A percentile compares a stretch with the other conserved stretches of the same genome.
phyloP scores from a whole-genome alignment of 345 rosid genomes.

The Viola odorata region DNA sequence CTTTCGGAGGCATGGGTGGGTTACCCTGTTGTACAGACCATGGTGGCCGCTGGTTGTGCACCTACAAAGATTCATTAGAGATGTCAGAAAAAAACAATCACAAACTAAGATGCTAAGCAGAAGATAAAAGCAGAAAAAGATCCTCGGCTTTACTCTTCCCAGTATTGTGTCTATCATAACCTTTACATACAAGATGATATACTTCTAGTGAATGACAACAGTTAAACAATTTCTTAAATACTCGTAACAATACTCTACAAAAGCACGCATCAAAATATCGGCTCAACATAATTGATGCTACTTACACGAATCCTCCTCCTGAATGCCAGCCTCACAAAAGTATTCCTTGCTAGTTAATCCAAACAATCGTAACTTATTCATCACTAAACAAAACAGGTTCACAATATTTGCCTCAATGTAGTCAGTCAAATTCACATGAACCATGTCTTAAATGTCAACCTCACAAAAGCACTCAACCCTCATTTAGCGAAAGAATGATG shows the following conservation, averaged over 20 bases:
- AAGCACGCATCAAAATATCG: not conserved
- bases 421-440: not conserved
- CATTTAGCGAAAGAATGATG: not conserved
- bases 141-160: not conserved
- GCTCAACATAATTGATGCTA: not conserved
- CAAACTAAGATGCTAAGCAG: no score
- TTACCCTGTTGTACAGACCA: conserved; percentile 78
- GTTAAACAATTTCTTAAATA: not conserved
- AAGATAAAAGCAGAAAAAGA: not conserved
- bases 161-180: not conserved
- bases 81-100: not conserved
- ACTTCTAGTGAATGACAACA: not conserved
- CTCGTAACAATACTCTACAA: not conserved
- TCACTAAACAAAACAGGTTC: no score
- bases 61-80: conserved; percentile 37
- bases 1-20: conserved; percentile 28
- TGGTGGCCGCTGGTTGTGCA: conserved; percentile 61
- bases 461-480: not conserved
- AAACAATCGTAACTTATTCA: not conserved
- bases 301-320: not conserved
- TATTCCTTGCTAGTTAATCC: not conserved
- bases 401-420: not conserved
- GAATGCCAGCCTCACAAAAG: not conserved
- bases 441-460: not conserved
- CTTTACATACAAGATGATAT: no score